phyloP scores from a whole-genome alignment of 768 basidiomycete genomes.

The Leccinum subgranulosum region DNA sequence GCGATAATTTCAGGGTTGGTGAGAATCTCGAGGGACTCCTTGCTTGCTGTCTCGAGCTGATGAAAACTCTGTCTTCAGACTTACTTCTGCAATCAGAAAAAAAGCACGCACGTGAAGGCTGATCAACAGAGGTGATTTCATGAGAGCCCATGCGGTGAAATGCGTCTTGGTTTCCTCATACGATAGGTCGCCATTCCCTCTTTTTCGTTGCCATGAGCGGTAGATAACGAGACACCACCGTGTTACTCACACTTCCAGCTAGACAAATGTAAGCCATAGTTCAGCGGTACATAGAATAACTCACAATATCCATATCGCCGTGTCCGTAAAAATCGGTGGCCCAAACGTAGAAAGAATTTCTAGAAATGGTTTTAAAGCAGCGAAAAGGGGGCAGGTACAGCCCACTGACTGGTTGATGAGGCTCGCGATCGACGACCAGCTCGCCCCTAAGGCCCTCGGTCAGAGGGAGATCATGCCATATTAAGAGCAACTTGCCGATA shows the following conservation, averaged over 20 bases:
- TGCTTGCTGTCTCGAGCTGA: constrained; percentile 49
- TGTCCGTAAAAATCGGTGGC: constrained; percentile 66
- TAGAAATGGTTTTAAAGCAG: constrained; percentile 21
- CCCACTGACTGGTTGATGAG: constrained; percentile 52
- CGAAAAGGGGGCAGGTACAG: background rate
- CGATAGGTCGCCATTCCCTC: constrained; percentile 60
- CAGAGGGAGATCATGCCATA: background rate
- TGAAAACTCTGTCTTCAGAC: background rate
- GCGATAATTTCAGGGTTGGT: constrained; percentile 63
- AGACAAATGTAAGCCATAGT: constrained; percentile 1
- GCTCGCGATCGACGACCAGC: constrained; percentile 48
- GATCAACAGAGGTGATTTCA: constrained; percentile 67
- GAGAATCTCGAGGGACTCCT: constrained; percentile 52
- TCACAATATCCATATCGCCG: constrained; percentile 68
- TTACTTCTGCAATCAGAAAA: constrained; percentile 3
- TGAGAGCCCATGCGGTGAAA: constrained; percentile 70
- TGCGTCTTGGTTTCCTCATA: constrained; percentile 66
- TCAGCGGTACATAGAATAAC: constrained; percentile 11
- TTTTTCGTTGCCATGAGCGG: constrained; percentile 19
- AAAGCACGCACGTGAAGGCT: constrained; percentile 48
- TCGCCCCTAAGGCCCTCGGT: constrained; percentile 31
- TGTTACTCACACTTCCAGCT: constrained; percentile 54
- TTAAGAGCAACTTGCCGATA: constrained; percentile 33
- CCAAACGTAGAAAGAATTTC: constrained; percentile 63
- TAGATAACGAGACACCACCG: background rate